These are phyloP conservation scores for Dothidotthia symphoricarpi DNA, from an alignment of 2,329 filamentous ascomycete species.

Conservation along the genomic window DNA sequence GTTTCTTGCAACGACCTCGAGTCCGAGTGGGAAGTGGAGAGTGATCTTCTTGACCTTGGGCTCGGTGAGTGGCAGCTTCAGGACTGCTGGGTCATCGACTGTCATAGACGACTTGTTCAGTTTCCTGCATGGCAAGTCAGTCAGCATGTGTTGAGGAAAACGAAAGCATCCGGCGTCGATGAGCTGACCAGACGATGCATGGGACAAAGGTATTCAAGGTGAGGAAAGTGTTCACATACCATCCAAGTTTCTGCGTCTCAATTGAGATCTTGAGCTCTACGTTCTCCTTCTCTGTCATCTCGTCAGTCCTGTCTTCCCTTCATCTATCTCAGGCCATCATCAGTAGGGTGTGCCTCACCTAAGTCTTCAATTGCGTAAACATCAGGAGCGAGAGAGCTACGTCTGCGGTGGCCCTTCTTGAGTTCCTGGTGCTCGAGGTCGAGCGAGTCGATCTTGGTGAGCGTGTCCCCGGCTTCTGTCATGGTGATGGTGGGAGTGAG, in stretches of 20 bases:
- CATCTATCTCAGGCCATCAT: conserved; percentile 15
- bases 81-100: conserved; percentile 78
- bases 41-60: conserved; percentile 93
- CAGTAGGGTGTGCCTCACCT: conserved; percentile 56
- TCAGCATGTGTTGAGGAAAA: conserved; percentile 15
- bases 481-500: conserved; percentile 42
- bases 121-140: conserved; percentile 62
- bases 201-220: background rate
- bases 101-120: conserved; percentile 80
- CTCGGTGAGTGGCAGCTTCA: conserved; percentile 76
- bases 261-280: conserved; percentile 70
- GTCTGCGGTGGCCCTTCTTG: conserved; percentile 63
- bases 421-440: conserved; percentile 71
- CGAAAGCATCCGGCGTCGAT: conserved; percentile 11
- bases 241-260: conserved; percentile 85
- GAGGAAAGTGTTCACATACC: conserved; percentile 56
- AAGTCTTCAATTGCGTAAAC: conserved; percentile 83
- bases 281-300: conserved; percentile 64
- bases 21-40: conserved; percentile 82
- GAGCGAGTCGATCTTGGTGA: conserved; percentile 89
- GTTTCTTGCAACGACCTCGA: conserved; percentile 86
- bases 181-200: conserved; percentile 1
- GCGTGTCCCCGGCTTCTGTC: conserved; percentile 54
- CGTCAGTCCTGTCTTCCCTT: conserved; percentile 39
- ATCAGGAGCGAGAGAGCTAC: conserved; percentile 70